phyloP scores from a whole-genome alignment of 176 grass and related monocot species.

The Zoysia japonica region DNA sequence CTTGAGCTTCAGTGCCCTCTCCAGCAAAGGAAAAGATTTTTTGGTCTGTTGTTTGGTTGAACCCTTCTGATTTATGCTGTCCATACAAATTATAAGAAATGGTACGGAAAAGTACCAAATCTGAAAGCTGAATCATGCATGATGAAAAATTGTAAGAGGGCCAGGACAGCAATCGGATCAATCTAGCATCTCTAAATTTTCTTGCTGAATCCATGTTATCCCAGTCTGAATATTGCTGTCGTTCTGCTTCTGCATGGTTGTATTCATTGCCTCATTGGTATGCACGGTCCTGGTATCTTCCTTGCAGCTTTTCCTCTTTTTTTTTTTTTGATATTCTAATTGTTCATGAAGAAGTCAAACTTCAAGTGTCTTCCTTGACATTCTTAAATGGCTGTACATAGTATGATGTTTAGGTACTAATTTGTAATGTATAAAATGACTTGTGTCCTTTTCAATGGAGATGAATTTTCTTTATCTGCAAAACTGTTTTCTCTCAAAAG shows the following conservation, averaged over 20 bases:
- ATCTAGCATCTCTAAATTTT: background rate
- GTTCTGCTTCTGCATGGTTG: slow-evolving; percentile 2
- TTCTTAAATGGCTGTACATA: background rate
- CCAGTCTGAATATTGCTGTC: background rate
- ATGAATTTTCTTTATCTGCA: background rate
- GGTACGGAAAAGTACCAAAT: background rate
- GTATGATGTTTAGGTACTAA: background rate
- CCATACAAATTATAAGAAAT: slow-evolving; percentile 6
- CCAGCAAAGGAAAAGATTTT: background rate
- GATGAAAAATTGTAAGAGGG: background rate
- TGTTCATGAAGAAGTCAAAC: background rate
- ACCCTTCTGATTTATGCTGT: slow-evolving; percentile 1
- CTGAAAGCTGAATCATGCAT: background rate
- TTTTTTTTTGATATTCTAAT: slow-evolving; percentile 21
- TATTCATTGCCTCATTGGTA: background rate
- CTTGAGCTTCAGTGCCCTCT: background rate
- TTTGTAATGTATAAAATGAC: background rate
- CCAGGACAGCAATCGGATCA: background rate
- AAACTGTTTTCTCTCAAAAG: background rate
- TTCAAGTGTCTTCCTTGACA: background rate
- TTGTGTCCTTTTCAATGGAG: background rate
- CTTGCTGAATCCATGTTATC: background rate
- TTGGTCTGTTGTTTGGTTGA: background rate
- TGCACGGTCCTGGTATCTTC: background rate
- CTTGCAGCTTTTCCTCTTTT: background rate